Percentiles rank a stretch among this genome's conserved stretches.
phyloP scores from a whole-genome alignment of 2,329 filamentous ascomycete genomes.

The Cladosporium phlei region DNA sequence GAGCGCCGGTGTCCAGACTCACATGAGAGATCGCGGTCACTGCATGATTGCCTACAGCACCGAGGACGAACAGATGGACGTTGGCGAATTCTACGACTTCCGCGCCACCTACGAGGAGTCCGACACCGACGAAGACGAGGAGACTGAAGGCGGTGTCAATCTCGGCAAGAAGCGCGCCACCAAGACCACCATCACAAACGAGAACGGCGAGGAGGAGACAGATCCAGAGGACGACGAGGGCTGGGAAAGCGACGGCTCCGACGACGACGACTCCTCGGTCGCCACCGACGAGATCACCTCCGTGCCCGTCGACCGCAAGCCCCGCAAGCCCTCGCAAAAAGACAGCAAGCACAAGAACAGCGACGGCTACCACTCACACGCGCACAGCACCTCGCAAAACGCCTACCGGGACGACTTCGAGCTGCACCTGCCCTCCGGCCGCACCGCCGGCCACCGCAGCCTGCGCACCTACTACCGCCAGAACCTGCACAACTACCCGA shows the following conservation, averaged over 20 bases:
- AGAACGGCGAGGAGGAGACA: constrained; percentile 51
- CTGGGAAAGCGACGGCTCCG: constrained; percentile 90
- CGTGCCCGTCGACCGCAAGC: constrained; percentile 70
- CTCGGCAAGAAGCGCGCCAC: constrained; percentile 57
- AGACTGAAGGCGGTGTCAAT: constrained; percentile 57
- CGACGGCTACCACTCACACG: constrained; percentile 77
- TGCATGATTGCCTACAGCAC: constrained; percentile 92
- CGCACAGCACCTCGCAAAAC: constrained; percentile 65
- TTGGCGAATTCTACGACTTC: constrained; percentile 97
- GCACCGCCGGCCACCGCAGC: constrained; percentile 83
- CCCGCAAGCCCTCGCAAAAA: constrained; percentile 66
- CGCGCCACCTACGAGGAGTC: constrained; percentile 87
- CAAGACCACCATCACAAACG: constrained; percentile 41
- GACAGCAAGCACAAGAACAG: constrained; percentile 69
- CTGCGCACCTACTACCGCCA: constrained; percentile 85
- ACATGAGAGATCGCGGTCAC: constrained; percentile 95
- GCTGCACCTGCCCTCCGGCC: constrained; percentile 84
- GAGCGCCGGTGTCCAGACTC: constrained; percentile 77
- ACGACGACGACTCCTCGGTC: constrained; percentile 71
- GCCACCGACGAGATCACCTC: constrained; percentile 79
- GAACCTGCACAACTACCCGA: constrained; percentile 81
- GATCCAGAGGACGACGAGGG: constrained; percentile 60
- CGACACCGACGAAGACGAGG: constrained; percentile 48
- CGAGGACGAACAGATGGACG: constrained; percentile 85
- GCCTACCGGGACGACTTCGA: constrained; percentile 92